phyloP scores from a whole-genome alignment of 2,329 filamentous ascomycete species.

The Fusarium haematococcum region DNA sequence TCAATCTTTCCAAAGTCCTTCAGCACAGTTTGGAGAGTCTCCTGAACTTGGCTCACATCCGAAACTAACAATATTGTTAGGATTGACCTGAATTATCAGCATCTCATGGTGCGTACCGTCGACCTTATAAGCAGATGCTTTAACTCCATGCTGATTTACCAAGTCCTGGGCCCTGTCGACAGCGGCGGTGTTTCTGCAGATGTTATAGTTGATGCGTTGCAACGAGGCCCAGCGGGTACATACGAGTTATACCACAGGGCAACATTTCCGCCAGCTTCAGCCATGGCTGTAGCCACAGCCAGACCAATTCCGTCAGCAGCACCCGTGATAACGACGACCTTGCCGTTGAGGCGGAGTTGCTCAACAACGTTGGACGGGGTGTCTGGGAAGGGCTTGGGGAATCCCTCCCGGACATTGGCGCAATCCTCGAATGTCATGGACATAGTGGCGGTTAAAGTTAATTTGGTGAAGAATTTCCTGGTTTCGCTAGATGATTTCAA shows the following conservation, averaged over 20 bases:
- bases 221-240: not conserved
- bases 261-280: conserved; percentile 57
- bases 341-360: conserved; percentile 57
- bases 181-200: conserved; percentile 52
- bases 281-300: conserved; percentile 58
- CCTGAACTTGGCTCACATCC: not conserved
- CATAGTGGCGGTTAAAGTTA: conserved; percentile 28
- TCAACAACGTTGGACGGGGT: conserved; percentile 55
- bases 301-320: conserved; percentile 59
- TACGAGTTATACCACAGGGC: conserved; percentile 46
- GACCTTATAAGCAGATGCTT: conserved; percentile 13
- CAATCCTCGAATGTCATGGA: conserved; percentile 45
- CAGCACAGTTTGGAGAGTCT: not conserved
- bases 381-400: conserved; percentile 34
- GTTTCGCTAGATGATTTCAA: not conserved
- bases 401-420: conserved; percentile 33
- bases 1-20: conserved; percentile 43
- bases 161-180: conserved; percentile 49
- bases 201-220: not conserved
- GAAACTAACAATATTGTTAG: not conserved
- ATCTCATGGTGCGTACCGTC: not conserved
- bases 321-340: conserved; percentile 57
- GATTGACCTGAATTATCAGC: not conserved
- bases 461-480: not conserved
- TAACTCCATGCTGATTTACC: conserved; percentile 49